These are phyloP conservation scores for Hordeum pubiflorum DNA, from an alignment of 202 grass and related monocot genomes.

Conservation along the genomic window DNA sequence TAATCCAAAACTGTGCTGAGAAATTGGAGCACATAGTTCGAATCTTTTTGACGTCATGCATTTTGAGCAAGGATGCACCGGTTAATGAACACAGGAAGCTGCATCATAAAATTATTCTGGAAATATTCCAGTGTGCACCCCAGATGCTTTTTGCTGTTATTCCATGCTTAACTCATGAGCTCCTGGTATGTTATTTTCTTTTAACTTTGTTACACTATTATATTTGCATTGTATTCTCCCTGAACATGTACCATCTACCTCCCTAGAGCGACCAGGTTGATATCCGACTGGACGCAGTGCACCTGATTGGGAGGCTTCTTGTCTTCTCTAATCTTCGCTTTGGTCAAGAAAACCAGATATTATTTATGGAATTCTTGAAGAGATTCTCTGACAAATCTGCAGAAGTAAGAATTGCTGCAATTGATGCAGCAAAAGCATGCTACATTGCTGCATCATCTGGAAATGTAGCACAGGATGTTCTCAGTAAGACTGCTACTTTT, in stretches of 20 bases:
- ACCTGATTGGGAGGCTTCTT: constrained; percentile 83
- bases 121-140: constrained; percentile 81
- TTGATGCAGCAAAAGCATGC: constrained; percentile 65
- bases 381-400: constrained; percentile 85
- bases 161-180: constrained; percentile 74
- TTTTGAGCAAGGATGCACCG: constrained; percentile 45
- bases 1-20: constrained; percentile 50
- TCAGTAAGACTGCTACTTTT: constrained; percentile 40
- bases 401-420: constrained; percentile 86
- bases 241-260: constrained; percentile 26
- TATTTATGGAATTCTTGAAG: constrained; percentile 84
- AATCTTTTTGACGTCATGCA: constrained; percentile 60
- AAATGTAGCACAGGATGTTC: constrained; percentile 58
- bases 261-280: constrained; percentile 68
- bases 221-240: constrained; percentile 2
- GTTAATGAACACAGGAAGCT: constrained; percentile 43
- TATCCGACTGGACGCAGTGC: constrained; percentile 60
- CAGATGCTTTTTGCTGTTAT: constrained; percentile 70
- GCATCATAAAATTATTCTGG: constrained; percentile 78
- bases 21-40: constrained; percentile 68
- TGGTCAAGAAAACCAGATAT: constrained; percentile 49
- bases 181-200: constrained; percentile 51
- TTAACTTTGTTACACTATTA: constrained; percentile 21
- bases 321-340: constrained; percentile 79
- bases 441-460: constrained; percentile 47